These are phyloP conservation scores for Astragalus membranaceus DNA, from an alignment of 306 rosid genomes.

Conservation along the genomic window DNA sequence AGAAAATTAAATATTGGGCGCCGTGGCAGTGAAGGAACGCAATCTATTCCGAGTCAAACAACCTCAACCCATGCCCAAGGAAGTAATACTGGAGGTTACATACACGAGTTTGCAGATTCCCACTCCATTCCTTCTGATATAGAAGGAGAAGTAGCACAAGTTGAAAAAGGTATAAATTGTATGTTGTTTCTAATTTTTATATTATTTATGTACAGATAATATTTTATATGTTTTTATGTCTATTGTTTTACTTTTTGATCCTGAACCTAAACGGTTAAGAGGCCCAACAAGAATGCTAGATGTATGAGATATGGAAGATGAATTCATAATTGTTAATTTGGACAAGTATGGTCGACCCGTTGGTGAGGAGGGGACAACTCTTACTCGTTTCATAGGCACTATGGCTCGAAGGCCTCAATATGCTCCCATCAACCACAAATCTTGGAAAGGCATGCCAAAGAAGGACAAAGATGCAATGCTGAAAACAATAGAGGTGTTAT, in stretches of 20 bases:
- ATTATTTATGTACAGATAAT: no score
- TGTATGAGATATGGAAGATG: not conserved
- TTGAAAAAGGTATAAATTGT: not conserved
- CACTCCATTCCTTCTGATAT: not conserved
- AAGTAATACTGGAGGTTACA: not conserved
- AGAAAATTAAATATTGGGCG: no score
- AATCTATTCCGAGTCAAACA: not conserved
- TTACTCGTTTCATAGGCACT: not conserved
- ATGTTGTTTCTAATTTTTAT: no score
- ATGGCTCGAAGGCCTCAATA: not conserved
- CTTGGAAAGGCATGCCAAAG: no score
- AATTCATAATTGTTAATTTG: not conserved
- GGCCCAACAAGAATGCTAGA: not conserved
- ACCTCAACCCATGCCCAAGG: not conserved
- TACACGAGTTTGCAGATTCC: not conserved
- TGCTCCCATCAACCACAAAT: not conserved
- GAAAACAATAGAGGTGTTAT: not conserved
- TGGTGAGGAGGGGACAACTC: not conserved
- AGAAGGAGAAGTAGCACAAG: not conserved
- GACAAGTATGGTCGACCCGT: not conserved
- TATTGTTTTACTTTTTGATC: not conserved
- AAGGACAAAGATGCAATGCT: not conserved
- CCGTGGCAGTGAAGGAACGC: no score
- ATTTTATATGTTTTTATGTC: not conserved
- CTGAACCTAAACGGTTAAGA: not conserved